Conservation (phyloP, 1,139 yeast species). For the Lodderomyces parapsilosis region DNA sequence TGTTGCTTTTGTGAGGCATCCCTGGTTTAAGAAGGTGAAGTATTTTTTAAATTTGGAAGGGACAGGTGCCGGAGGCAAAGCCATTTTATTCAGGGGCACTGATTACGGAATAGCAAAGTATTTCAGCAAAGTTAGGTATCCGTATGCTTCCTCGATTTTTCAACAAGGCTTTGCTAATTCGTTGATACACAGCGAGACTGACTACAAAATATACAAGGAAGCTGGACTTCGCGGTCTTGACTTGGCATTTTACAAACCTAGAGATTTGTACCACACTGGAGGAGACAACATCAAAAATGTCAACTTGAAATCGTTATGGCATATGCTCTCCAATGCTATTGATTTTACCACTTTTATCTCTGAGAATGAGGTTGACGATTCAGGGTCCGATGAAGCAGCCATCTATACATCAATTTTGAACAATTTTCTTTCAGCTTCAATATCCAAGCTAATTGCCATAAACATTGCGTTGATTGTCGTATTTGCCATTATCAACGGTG, state of each 20-base stretch:
- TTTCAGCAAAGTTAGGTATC: slow-evolving; percentile 54
- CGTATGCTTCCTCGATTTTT: slow-evolving; percentile 75
- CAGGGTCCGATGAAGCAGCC: slow-evolving; percentile 40
- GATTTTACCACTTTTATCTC: slow-evolving; percentile 50
- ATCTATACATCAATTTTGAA: slow-evolving; percentile 66
- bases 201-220: slow-evolving; percentile 68
- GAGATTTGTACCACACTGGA: slow-evolving; percentile 79
- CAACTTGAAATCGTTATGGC: slow-evolving; percentile 69
- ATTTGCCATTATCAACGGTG: slow-evolving; percentile 53
- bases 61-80: slow-evolving; percentile 93
- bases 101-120: slow-evolving; percentile 62
- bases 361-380: slow-evolving; percentile 37
- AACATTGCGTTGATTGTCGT: slow-evolving; percentile 51
- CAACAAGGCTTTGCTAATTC: slow-evolving; percentile 81
- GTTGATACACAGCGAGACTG: slow-evolving; percentile 80
- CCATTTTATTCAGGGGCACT: slow-evolving; percentile 79
- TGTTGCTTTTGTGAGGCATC: slow-evolving; percentile 66
- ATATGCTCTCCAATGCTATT: slow-evolving; percentile 72
- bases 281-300: slow-evolving; percentile 69
- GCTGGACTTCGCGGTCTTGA: slow-evolving; percentile 82
- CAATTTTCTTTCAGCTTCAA: slow-evolving; percentile 53
- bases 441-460: slow-evolving; percentile 42
- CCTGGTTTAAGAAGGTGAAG: slow-evolving; percentile 64
- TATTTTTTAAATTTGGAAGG: slow-evolving; percentile 87
- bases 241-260: slow-evolving; percentile 57